These are phyloP conservation scores for Cicer cuneatum DNA, from an alignment of 306 rosid genomes.

Conservation along the genomic window DNA sequence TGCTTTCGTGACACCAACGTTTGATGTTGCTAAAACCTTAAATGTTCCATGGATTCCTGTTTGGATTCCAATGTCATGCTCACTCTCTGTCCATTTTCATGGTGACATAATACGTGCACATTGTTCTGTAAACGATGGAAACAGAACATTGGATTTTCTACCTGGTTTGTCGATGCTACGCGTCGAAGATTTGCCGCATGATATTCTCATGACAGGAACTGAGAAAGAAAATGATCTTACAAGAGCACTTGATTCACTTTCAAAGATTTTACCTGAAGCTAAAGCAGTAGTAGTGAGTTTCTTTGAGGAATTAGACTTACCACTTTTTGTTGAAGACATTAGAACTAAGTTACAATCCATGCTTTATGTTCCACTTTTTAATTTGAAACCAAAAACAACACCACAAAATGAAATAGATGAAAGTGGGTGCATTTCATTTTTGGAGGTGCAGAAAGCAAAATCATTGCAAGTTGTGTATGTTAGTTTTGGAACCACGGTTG, in stretches of 20 bases:
- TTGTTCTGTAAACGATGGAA: background rate
- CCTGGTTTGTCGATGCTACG: background rate
- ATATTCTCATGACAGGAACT: background rate
- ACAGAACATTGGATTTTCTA: background rate
- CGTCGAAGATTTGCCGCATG: background rate
- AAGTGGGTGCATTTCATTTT: background rate
- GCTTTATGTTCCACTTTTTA: conserved; percentile 1
- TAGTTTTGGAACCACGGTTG: background rate
- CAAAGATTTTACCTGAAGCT: background rate
- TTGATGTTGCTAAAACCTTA: background rate
- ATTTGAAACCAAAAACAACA: background rate
- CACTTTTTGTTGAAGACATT: background rate
- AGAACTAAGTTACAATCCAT: background rate
- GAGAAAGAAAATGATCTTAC: background rate
- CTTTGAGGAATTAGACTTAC: background rate
- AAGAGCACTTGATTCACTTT: background rate
- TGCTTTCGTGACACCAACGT: background rate
- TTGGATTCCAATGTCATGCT: conserved; percentile 7
- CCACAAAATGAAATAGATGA: background rate
- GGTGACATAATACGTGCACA: background rate
- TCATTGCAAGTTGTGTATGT: background rate
- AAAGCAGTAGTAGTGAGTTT: background rate
- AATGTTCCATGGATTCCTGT: background rate
- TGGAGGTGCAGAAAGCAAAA: background rate
- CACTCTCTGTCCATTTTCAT: background rate